phyloP scores from a whole-genome alignment of 495 filamentous ascomycete genomes.

The Neurospora sp. region DNA sequence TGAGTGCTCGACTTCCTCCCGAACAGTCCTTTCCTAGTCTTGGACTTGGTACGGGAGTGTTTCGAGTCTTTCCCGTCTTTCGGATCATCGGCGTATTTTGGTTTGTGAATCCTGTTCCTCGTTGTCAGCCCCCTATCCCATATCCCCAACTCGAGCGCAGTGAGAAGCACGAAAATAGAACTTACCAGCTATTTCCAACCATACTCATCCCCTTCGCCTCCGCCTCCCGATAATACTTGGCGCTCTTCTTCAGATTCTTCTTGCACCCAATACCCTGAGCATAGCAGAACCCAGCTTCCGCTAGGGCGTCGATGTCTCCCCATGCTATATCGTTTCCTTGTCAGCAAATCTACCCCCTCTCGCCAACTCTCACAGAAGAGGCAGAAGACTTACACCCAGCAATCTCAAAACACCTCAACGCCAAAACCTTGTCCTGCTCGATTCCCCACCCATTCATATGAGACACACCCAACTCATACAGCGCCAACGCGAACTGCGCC shows the following conservation, averaged over 20 bases:
- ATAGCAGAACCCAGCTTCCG: slow-evolving; percentile 82
- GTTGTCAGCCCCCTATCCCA: neutral
- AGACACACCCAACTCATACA: slow-evolving; percentile 94
- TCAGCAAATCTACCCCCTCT: slow-evolving; percentile 6
- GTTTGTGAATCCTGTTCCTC: slow-evolving; percentile 72
- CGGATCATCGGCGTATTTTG: slow-evolving; percentile 69
- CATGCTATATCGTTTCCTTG: slow-evolving; percentile 41
- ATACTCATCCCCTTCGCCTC: slow-evolving; percentile 92
- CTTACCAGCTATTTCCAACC: slow-evolving; percentile 95
- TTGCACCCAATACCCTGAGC: slow-evolving; percentile 78
- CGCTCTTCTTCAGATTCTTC: slow-evolving; percentile 92
- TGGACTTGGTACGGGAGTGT: slow-evolving; percentile 35
- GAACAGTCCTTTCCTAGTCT: slow-evolving; percentile 34
- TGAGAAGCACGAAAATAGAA: slow-evolving; percentile 1
- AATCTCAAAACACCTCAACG: slow-evolving; percentile 89
- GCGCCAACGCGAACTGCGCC: slow-evolving; percentile 85
- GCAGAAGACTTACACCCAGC: slow-evolving; percentile 57
- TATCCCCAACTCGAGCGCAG: neutral
- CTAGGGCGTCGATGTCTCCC: slow-evolving; percentile 93
- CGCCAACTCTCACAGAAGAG: slow-evolving; percentile 7
- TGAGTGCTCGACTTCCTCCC: slow-evolving; percentile 15
- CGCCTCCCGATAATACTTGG: slow-evolving; percentile 79
- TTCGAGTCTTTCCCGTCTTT: slow-evolving; percentile 11
- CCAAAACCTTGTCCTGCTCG: slow-evolving; percentile 79
- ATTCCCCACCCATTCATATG: slow-evolving; percentile 98